Base-by-base conservation (phyloP, 2,329 filamentous ascomycete genomes). In the Cytospora schulzeri region DNA sequence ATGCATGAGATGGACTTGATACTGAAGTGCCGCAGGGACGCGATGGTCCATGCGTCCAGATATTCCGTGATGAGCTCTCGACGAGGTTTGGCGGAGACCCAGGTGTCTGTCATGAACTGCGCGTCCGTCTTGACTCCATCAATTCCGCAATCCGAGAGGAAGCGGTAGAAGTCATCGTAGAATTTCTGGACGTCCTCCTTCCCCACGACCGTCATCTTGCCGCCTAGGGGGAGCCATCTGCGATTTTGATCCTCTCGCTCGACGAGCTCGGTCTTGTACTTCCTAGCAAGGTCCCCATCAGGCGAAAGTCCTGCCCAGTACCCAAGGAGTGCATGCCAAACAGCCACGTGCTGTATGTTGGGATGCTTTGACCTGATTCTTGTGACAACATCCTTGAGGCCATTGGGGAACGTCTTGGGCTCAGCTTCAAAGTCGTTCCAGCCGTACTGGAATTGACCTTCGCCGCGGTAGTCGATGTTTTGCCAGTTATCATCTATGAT, bases 401-500 rank as follows among this genome's bases (percentile, higher is more conserved):
- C 95, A 2, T 85, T 80, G 0, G 94, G 93, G 66, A 99, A 99
- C 0, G 88, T 87, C 29, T 84, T 81, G 14, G 86, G 83, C 64
- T 96, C 91, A 0, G 94, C 95, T 73, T 98, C 93, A 68, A 99
- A 98, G 9, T 89, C 85, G 12, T 86, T 85, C 92, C 91, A 96
- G 29, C 88, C 84, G 63, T 84, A 77, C 57, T 85, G 82, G 67
- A 84, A 86, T 67, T 86, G 83, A 22, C 80, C 79, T 5, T 80
- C 72, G 0, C 81, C 81, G 28, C 73, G 70, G 33, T 81, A 77
- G 68, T 85, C 86, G 55, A 96, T 83, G 11, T 89, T 86, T 76
- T 97, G 93, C 95, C 95, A 99, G 71, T 96, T 96, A 73, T 99
- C 95, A 70, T 99, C 95, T 67, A 99, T 96, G 67, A 98, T 97